Conservation (phyloP, 306 rosid genomes). For the Luffa acutangula region DNA sequence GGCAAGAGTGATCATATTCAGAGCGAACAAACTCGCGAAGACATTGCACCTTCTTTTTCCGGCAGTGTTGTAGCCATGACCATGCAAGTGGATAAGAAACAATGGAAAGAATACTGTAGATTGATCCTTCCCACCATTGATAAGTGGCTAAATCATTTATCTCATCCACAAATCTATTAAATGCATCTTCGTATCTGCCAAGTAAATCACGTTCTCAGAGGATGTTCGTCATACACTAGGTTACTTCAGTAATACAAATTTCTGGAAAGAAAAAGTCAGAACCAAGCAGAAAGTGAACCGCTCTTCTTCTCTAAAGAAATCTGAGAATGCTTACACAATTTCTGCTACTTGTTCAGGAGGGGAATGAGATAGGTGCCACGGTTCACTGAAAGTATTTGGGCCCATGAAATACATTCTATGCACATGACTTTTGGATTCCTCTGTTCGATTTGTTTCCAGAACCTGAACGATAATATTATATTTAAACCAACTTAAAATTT, state of each 20-base stretch:
- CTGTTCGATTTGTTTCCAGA: slow-evolving; percentile 36
- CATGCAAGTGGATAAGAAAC: slow-evolving; percentile 38
- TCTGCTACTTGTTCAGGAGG: slow-evolving; percentile 41
- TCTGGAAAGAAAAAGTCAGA: not conserved
- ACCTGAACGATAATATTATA: slow-evolving; percentile 45
- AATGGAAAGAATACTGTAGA: slow-evolving; percentile 31
- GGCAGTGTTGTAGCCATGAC: slow-evolving; percentile 37
- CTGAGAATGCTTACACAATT: slow-evolving; percentile 28
- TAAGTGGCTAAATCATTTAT: slow-evolving; percentile 32
- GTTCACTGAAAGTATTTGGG: slow-evolving; percentile 41
- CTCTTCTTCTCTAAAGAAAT: not conserved
- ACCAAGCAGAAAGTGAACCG: not conserved
- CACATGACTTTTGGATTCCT: slow-evolving; percentile 39
- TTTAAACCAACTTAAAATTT: slow-evolving; percentile 7
- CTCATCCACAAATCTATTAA: slow-evolving; percentile 41
- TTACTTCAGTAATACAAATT: not conserved
- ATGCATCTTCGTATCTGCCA: slow-evolving; percentile 45
- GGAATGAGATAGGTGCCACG: slow-evolving; percentile 40
- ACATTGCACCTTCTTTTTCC: slow-evolving; percentile 31
- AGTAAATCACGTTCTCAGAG: slow-evolving; percentile 2
- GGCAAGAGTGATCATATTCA: slow-evolving; percentile 43
- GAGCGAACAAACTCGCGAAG: slow-evolving; percentile 46
- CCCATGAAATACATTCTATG: slow-evolving; percentile 47
- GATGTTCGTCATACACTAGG: not conserved
- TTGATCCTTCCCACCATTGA: slow-evolving; percentile 50